phyloP scores from a whole-genome alignment of 768 basidiomycete species.

The Amanita pallidorosea region DNA sequence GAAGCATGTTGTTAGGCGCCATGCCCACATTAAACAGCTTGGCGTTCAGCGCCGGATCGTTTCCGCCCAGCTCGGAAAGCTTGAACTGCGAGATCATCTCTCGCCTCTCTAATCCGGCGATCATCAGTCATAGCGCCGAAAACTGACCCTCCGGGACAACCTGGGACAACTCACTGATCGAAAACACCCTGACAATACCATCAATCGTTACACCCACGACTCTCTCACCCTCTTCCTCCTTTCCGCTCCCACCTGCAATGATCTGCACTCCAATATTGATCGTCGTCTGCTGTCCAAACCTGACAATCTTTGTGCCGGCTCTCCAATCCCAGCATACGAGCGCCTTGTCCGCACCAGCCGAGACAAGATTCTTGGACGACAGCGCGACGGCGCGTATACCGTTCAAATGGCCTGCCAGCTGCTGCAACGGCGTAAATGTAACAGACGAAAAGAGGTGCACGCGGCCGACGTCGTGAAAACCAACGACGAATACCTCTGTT shows the following conservation, averaged over 20 bases:
- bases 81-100: constrained; percentile 94
- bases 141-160: not conserved
- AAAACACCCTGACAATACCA: constrained; percentile 84
- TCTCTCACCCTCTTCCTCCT: constrained; percentile 55
- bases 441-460: constrained; percentile 84
- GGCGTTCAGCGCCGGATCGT: constrained; percentile 54
- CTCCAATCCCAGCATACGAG: constrained; percentile 90
- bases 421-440: constrained; percentile 76
- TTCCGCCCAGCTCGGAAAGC: constrained; percentile 62
- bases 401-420: constrained; percentile 77
- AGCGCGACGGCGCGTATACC: constrained; percentile 86
- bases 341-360: constrained; percentile 67
- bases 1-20: constrained; percentile 82
- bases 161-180: constrained; percentile 54
- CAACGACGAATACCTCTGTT: constrained; percentile 76
- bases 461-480: constrained; percentile 87
- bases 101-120: constrained; percentile 31
- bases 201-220: constrained; percentile 91
- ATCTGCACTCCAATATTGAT: constrained; percentile 87
- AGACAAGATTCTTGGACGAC: constrained; percentile 76
- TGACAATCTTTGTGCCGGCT: constrained; percentile 76
- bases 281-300: constrained; percentile 90
- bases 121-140: not conserved
- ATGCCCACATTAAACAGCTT: constrained; percentile 70
- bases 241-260: constrained; percentile 35